Base-by-base conservation (phyloP, 495 filamentous ascomycete species). In the Amniculicola lignicola region DNA sequence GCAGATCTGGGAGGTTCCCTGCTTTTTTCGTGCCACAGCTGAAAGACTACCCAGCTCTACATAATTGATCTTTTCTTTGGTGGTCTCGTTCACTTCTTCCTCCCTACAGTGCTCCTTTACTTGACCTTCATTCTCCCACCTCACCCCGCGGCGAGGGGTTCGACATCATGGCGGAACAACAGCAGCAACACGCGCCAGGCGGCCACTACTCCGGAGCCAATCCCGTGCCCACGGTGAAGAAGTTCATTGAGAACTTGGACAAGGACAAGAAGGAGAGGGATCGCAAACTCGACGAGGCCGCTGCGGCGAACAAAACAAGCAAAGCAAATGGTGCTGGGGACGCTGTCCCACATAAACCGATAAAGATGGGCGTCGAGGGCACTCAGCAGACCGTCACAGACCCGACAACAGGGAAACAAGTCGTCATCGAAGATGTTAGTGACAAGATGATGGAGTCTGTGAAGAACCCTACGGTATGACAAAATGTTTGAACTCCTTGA, bases 401-500 rank as follows among this genome's bases (percentile, higher is more conserved):
- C 71, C 92, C 92, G 0, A 85, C 84, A 0, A 96, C 92, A 0
- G 90, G 90, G 5, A 84, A 80, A 31, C 74, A 95, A 36, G 89
- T 96, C 22, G 83, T 86, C 44, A 95, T 97, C 46, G 89, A 92
- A 61, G 89, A 97, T 69, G 83, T 87, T 24, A 81, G 80, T 53
- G 66, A 78, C 38, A 70, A 81, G 27, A 87, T 87, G 52, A 80
- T 90, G 78, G 80, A 86, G 36, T 71, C 80, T 5, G 86, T 85
- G 2, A 78, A 87, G 39, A 72, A 92, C 35, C 87, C 88, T 4
- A 73, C 70, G 67, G 82, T 90, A 69, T 50, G 33, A 59, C 73
- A 51, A 18, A 18, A n/a, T 1, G 12, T 40, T 19, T n/a, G 10
- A 19, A 22, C n/a, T 22, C n/a, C n/a, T n/a, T n/a, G 7, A 11